phyloP scores from a whole-genome alignment of 1,284 basidiomycete species.

The Farysia itapuensis region DNA sequence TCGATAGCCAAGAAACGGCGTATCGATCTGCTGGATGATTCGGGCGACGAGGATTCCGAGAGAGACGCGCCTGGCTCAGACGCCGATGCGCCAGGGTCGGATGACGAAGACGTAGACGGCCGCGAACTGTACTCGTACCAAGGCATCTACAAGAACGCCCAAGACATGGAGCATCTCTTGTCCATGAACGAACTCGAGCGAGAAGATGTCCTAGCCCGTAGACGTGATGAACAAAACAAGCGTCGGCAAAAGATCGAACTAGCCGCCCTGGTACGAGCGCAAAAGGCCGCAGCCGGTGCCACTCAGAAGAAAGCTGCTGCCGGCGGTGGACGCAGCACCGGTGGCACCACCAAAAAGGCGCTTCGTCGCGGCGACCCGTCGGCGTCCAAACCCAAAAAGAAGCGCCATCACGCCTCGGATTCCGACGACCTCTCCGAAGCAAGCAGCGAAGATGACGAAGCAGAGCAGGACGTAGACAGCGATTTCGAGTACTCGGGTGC shows the following conservation, averaged over 20 bases:
- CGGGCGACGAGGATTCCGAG: slow-evolving; percentile 28
- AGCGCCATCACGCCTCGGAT: slow-evolving; percentile 2
- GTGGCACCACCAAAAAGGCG: slow-evolving; percentile 7
- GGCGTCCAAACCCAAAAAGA: slow-evolving; percentile 1
- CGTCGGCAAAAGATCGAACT: slow-evolving; percentile 74
- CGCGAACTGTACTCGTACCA: slow-evolving; percentile 79
- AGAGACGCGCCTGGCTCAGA: slow-evolving; percentile 28
- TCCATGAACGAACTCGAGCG: slow-evolving; percentile 81
- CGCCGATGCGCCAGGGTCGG: slow-evolving; percentile 9
- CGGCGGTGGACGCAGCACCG: not conserved
- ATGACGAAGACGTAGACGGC: slow-evolving; percentile 14
- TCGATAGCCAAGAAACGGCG: slow-evolving; percentile 34
- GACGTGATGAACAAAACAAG: slow-evolving; percentile 78
- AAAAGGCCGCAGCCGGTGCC: slow-evolving; percentile 63
- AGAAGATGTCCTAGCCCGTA: slow-evolving; percentile 77
- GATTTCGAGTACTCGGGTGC: slow-evolving; percentile 62
- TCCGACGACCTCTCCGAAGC: slow-evolving; percentile 32
- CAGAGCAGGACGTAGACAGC: slow-evolving; percentile 76
- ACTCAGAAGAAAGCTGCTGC: slow-evolving; percentile 14
- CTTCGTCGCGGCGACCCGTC: too few species aligned
- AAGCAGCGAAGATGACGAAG: slow-evolving; percentile 64
- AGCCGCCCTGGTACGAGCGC: slow-evolving; percentile 72
- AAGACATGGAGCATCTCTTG: slow-evolving; percentile 77
- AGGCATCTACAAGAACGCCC: slow-evolving; percentile 81
- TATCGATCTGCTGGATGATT: slow-evolving; percentile 49